A percentile compares a stretch with the other conserved stretches of the same genome.
Evolutionary conservation across 2,329 filamentous ascomycete genomes (phyloP).

Genomic region (Curvularia lunata): DNA sequence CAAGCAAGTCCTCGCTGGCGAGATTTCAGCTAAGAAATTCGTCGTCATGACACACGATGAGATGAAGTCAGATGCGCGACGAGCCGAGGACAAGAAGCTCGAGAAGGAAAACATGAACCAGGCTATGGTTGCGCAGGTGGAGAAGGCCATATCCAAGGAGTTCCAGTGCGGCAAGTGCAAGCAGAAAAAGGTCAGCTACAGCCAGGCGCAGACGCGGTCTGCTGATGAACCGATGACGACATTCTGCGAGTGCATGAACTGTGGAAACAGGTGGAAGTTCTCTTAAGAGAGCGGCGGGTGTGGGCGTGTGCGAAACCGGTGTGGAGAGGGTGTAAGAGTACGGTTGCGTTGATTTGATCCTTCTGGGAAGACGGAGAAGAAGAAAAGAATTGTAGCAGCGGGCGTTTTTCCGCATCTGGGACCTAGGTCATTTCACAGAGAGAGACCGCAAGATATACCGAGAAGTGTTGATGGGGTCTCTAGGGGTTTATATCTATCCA

Average conservation of each 20-base stretch:
- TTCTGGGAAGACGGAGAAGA: neutral
- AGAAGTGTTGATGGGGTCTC: no score
- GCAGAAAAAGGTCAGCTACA: constrained; percentile 93
- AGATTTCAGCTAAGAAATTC: constrained; percentile 74
- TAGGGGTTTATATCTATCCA: no score
- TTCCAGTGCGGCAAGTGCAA: constrained; percentile 91
- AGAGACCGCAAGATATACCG: no score
- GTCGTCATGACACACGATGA: constrained; percentile 89
- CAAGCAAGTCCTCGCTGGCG: constrained; percentile 73
- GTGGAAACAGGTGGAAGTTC: constrained; percentile 60
- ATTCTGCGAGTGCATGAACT: constrained; percentile 61
- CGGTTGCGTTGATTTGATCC: neutral
- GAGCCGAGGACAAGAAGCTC: constrained; percentile 75
- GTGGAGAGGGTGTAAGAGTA: neutral
- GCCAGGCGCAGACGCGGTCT: constrained; percentile 91
- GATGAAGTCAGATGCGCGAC: constrained; percentile 84
- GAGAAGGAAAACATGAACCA: constrained; percentile 96
- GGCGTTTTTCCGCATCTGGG: neutral
- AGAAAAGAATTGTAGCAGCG: neutral
- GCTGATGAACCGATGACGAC: constrained; percentile 85
- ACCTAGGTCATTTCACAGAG: neutral
- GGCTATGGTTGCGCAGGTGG: constrained; percentile 89
- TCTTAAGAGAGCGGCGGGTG: constrained; percentile 26
- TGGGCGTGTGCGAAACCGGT: neutral
- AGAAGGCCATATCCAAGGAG: constrained; percentile 87